A percentile compares a stretch with the other conserved stretches of the same genome.
Evolutionary conservation across 768 basidiomycete genomes (phyloP).

Genomic region (Lactarius akahatsu): DNA sequence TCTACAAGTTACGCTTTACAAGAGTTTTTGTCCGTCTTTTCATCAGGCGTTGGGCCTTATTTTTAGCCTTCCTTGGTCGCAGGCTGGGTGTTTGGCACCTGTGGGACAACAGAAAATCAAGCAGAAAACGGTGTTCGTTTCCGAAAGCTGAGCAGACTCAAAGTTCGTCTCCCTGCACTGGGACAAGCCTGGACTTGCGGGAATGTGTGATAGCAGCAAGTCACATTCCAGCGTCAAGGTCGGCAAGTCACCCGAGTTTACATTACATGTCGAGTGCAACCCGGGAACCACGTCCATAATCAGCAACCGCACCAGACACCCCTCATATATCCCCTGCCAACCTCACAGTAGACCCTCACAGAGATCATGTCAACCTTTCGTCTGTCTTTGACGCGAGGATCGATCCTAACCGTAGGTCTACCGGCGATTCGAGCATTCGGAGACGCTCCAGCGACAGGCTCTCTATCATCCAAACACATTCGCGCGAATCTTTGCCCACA

Average conservation of each 20-base stretch:
- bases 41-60: not conserved
- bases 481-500: not conserved
- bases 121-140: slow-evolving; percentile 2
- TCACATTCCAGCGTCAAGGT: slow-evolving; percentile 3
- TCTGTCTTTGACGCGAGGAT: not conserved
- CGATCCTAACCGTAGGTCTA: slow-evolving; percentile 1
- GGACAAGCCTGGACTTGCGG: not conserved
- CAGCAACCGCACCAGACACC: not conserved
- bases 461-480: slow-evolving; percentile 2
- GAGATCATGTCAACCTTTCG: not conserved
- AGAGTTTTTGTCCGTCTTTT: not conserved
- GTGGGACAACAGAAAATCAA: not conserved
- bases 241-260: not conserved
- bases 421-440: slow-evolving; percentile 5
- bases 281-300: not conserved
- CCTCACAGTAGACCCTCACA: not conserved
- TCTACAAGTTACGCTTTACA: slow-evolving; percentile 7
- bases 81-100: not conserved
- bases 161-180: not conserved
- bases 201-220: slow-evolving; percentile 11
- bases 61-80: slow-evolving; percentile 14
- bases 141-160: not conserved
- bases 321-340: not conserved
- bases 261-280: not conserved
- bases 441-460: slow-evolving; percentile 15